Evolutionary conservation across 805 yeast species (phyloP).

Genomic region (Lipomyces starkeyi): DNA sequence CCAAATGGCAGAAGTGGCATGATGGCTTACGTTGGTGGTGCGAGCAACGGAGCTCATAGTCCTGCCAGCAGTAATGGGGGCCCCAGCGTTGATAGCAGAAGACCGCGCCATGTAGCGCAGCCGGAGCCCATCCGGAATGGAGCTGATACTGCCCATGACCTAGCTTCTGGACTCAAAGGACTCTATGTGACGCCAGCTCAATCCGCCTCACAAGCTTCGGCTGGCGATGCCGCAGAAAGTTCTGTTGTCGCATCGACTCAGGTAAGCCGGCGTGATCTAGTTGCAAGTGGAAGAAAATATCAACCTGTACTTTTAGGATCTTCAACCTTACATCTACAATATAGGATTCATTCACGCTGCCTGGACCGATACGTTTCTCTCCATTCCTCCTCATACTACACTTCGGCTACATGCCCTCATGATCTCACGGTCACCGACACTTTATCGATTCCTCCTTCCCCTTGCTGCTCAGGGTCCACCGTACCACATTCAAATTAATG

Average conservation of each 20-base stretch:
- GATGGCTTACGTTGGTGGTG: not conserved
- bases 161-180: slow-evolving; percentile 11
- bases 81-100: not conserved
- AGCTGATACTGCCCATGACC: not conserved
- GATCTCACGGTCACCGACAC: slow-evolving; percentile 45
- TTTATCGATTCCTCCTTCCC: slow-evolving; percentile 40
- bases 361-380: slow-evolving; percentile 47
- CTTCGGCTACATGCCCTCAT: slow-evolving; percentile 46
- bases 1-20: slow-evolving; percentile 9
- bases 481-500: slow-evolving; percentile 39
- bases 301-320: slow-evolving; percentile 8
- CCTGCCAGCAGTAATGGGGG: slow-evolving; percentile 4
- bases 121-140: not conserved
- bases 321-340: slow-evolving; percentile 41
- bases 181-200: slow-evolving; percentile 10
- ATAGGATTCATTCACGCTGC: slow-evolving; percentile 46
- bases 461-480: slow-evolving; percentile 42
- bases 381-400: slow-evolving; percentile 40
- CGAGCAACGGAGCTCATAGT: not conserved
- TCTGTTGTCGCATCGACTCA: not conserved
- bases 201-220: not conserved
- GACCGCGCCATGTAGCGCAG: not conserved
- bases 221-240: not conserved
- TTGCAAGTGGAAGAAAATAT: not conserved
- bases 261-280: not conserved